phyloP scores from a whole-genome alignment of 495 filamentous ascomycete genomes.

The Physcia stellaris region DNA sequence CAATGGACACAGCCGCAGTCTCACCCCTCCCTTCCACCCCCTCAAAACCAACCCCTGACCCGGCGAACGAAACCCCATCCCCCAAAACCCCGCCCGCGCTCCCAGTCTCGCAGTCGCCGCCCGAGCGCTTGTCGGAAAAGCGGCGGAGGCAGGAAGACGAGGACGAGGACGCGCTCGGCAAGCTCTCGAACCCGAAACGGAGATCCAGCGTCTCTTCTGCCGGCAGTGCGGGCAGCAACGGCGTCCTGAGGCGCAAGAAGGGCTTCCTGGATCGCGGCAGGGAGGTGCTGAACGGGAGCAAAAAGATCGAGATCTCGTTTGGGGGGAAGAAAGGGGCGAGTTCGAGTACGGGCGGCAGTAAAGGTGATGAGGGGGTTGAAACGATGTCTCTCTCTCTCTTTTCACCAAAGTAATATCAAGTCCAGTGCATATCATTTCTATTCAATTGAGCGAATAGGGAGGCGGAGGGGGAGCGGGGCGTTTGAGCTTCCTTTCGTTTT shows the following conservation, averaged over 20 bases:
- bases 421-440: too few species aligned
- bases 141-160: constrained; percentile 81
- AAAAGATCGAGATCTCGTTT: constrained; percentile 25
- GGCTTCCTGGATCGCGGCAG: constrained; percentile 13
- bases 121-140: constrained; percentile 78
- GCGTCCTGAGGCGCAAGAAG: constrained; percentile 28
- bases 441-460: too few species aligned
- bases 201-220: constrained; percentile 34
- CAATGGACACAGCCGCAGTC: constrained; percentile 30
- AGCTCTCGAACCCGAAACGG: constrained; percentile 53
- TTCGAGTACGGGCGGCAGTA: constrained; percentile 1
- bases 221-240: background rate
- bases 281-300: constrained; percentile 6
- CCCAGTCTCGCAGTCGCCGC: constrained; percentile 36
- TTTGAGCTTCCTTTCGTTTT: too few species aligned
- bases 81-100: constrained; percentile 18
- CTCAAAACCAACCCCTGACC: constrained; percentile 19
- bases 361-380: background rate
- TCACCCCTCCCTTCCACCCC: constrained; percentile 7
- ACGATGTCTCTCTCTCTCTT: too few species aligned
- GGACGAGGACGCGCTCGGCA: constrained; percentile 61
- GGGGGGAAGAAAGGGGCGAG: constrained; percentile 3
- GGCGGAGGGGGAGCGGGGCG: too few species aligned
- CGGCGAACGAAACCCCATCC: constrained; percentile 9
- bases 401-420: too few species aligned